Conservation (phyloP, 495 filamentous ascomycete species). For the Aspergillus ostianus region DNA sequence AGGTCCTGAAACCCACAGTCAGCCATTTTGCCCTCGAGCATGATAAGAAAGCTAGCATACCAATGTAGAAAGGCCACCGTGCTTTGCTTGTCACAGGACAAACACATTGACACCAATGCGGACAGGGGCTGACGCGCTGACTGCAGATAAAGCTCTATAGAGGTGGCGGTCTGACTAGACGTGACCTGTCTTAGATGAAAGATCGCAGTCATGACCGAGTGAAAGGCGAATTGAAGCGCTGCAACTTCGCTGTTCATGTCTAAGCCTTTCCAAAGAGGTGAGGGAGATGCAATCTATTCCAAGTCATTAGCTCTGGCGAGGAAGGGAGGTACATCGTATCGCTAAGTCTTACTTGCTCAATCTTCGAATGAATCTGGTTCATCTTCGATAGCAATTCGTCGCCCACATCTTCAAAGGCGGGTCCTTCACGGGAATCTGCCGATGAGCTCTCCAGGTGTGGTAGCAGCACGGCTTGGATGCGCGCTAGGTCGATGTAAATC, state of each 20-base stretch:
- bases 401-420: background rate
- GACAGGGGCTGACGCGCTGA: conserved; percentile 23
- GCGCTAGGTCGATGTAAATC: conserved; percentile 22
- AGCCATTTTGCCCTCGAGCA: background rate
- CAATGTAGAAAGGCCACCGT: conserved; percentile 23
- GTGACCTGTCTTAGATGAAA: conserved; percentile 16
- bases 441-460: conserved; percentile 8
- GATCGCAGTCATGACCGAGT: conserved; percentile 22
- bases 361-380: conserved; percentile 16
- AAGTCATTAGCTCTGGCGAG: background rate
- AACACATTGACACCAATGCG: conserved; percentile 21
- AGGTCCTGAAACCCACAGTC: conserved; percentile 14
- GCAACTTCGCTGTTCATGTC: conserved; percentile 20
- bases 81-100: conserved; percentile 16
- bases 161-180: background rate
- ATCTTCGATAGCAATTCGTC: conserved; percentile 16
- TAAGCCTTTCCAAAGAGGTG: conserved; percentile 19
- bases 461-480: conserved; percentile 19
- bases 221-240: conserved; percentile 22
- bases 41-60: conserved; percentile 7
- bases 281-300: conserved; percentile 14
- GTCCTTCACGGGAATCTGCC: background rate
- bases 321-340: too few species aligned
- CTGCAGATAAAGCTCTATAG: conserved; percentile 15
- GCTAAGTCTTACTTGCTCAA: conserved; percentile 14